phyloP scores from a whole-genome alignment of 2,329 filamentous ascomycete species.

The Pyricularia sp. region DNA sequence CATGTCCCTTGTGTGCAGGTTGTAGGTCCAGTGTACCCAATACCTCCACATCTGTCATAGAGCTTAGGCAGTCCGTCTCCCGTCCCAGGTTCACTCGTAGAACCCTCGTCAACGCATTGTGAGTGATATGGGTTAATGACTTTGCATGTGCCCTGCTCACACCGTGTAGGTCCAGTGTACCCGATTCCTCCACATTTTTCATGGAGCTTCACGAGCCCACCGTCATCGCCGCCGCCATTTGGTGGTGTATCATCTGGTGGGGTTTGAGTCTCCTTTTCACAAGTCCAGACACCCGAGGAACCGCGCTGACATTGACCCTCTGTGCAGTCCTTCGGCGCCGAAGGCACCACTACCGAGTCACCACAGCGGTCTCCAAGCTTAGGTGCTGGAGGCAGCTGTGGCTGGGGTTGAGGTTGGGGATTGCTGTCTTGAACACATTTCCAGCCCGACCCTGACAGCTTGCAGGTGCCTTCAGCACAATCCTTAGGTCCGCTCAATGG shows the following conservation, averaged over 20 bases:
- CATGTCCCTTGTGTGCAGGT: neutral
- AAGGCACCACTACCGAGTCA: neutral
- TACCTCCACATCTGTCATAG: neutral
- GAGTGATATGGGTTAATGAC: neutral
- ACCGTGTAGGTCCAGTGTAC: neutral
- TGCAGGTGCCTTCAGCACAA: neutral
- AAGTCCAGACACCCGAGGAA: neutral
- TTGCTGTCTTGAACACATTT: neutral
- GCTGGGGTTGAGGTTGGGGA: neutral
- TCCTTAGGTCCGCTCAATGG: neutral
- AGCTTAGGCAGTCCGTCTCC: neutral
- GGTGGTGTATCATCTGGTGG: neutral
- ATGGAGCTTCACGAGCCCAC: neutral
- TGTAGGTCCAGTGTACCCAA: neutral
- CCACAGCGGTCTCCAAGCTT: neutral
- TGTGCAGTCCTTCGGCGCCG: neutral
- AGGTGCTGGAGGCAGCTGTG: neutral
- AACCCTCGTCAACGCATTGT: neutral
- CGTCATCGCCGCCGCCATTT: neutral
- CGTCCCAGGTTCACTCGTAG: neutral
- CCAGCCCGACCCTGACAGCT: neutral
- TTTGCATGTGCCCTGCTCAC: neutral
- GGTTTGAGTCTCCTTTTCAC: neutral
- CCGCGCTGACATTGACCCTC: neutral
- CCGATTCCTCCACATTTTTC: neutral